These are phyloP conservation scores for Colletotrichum salicis DNA, from an alignment of 2,329 filamentous ascomycete species.

Conservation along the genomic window DNA sequence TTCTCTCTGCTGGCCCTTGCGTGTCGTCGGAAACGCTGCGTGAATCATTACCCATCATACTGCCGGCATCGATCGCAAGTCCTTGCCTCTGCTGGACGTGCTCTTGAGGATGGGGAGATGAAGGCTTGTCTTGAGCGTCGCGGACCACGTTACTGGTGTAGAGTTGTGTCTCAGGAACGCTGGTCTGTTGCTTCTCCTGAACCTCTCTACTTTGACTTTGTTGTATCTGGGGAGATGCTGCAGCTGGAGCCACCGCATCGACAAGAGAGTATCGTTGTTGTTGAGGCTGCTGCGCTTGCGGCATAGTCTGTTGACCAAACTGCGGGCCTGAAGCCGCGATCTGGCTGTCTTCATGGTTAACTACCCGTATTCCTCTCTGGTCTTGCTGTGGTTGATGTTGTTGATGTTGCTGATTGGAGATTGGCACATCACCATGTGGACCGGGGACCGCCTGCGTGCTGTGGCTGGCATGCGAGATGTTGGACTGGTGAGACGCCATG, in stretches of 20 bases:
- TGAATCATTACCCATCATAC: neutral
- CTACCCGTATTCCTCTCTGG: neutral
- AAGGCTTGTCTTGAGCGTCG: neutral
- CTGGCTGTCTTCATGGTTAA: neutral
- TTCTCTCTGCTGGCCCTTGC: neutral
- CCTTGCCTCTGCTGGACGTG: neutral
- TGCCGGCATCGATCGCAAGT: neutral
- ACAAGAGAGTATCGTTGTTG: neutral
- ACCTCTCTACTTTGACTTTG: neutral
- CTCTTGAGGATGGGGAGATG: neutral
- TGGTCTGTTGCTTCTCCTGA: neutral
- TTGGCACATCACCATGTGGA: neutral
- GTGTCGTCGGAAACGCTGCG: neutral
- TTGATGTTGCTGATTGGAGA: neutral
- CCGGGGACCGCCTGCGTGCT: neutral
- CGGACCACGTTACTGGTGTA: neutral
- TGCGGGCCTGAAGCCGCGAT: neutral
- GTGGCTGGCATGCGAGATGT: neutral
- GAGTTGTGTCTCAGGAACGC: neutral
- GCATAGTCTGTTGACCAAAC: neutral
- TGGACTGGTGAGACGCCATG: conserved; percentile 24
- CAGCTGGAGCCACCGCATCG: neutral
- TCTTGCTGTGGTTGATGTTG: conserved; percentile 1
- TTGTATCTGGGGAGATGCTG: conserved; percentile 2
- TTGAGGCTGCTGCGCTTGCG: neutral